A percentile compares a stretch with the other conserved stretches of the same genome.
phyloP scores from a whole-genome alignment of 306 rosid species.

The Pterocarpus santalinus region DNA sequence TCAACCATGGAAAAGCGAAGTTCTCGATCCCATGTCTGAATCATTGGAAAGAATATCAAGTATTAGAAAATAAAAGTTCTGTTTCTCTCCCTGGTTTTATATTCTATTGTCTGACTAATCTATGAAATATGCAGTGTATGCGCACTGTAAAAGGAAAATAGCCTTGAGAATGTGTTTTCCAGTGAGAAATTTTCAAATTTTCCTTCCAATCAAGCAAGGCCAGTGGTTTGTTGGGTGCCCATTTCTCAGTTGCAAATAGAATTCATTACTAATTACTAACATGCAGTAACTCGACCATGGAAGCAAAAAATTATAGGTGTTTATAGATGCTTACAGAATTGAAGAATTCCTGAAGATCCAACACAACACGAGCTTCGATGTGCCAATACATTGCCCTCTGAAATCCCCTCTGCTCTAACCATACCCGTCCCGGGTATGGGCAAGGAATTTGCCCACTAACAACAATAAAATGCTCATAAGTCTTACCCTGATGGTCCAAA shows the following conservation, averaged over 20 bases:
- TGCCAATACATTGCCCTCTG: slow-evolving; percentile 98
- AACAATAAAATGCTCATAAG: slow-evolving; percentile 19
- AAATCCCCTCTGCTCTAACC: slow-evolving; percentile 96
- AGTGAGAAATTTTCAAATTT: background rate
- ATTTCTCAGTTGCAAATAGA: slow-evolving; percentile 3
- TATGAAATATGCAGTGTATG: slow-evolving; percentile 26
- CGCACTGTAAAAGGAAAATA: background rate
- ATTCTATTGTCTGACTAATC: slow-evolving; percentile 18
- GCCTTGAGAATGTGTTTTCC: background rate
- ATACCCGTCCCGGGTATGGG: slow-evolving; percentile 87
- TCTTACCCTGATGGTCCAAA: background rate
- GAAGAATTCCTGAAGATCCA: slow-evolving; percentile 85
- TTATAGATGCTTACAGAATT: slow-evolving; percentile 64
- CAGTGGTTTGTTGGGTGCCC: background rate
- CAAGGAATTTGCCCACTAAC: slow-evolving; percentile 83
- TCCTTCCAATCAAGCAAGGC: slow-evolving; percentile 4
- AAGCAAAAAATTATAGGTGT: slow-evolving; percentile 23
- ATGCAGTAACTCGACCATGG: slow-evolving; percentile 22
- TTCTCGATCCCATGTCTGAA: slow-evolving; percentile 81
- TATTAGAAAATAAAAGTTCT: slow-evolving; percentile 32
- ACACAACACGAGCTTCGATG: slow-evolving; percentile 95
- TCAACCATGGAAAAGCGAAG: slow-evolving; percentile 97
- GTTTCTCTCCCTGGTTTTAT: background rate
- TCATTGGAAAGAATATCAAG: slow-evolving; percentile 23
- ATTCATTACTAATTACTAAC: slow-evolving; percentile 9